Evolutionary conservation across 208 protist species (phyloP).

Genomic region (Angomonas deanei): DNA sequence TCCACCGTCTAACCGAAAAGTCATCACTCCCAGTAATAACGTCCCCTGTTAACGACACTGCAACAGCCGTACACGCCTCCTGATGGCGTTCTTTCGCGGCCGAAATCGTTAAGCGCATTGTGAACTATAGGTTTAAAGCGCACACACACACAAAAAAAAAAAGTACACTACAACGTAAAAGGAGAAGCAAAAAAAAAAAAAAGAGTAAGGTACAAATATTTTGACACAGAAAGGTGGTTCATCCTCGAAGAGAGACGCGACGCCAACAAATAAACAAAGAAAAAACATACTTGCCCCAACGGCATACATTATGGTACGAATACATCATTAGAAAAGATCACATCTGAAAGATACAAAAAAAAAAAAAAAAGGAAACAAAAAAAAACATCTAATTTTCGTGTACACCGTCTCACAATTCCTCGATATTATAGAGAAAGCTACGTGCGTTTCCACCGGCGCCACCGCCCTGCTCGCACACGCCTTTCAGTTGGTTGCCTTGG

Average conservation of each 20-base stretch:
- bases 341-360: not conserved
- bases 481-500: slow-evolving; percentile 82
- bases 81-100: slow-evolving; percentile 71
- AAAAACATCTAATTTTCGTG: slow-evolving; percentile 1
- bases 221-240: too few relatives aligned
- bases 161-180: not conserved
- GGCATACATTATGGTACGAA: not conserved
- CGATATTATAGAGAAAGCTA: slow-evolving; percentile 79
- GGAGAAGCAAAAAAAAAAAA: slow-evolving; percentile 2
- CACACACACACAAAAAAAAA: not conserved
- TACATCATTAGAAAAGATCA: not conserved
- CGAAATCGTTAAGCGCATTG: slow-evolving; percentile 80
- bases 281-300: not conserved
- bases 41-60: slow-evolving; percentile 80
- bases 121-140: not conserved
- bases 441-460: slow-evolving; percentile 42
- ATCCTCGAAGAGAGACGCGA: not conserved
- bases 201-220: not conserved
- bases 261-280: not conserved
- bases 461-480: slow-evolving; percentile 62
- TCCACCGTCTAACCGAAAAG: slow-evolving; percentile 88
- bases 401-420: slow-evolving; percentile 58
- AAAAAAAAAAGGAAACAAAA: not conserved
- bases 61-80: slow-evolving; percentile 86
- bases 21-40: slow-evolving; percentile 90